Evolutionary conservation across 2,329 filamentous ascomycete species (phyloP), one percentile per base, ranked within the genome.

Genomic region (Xylaria arbuscula): DNA sequence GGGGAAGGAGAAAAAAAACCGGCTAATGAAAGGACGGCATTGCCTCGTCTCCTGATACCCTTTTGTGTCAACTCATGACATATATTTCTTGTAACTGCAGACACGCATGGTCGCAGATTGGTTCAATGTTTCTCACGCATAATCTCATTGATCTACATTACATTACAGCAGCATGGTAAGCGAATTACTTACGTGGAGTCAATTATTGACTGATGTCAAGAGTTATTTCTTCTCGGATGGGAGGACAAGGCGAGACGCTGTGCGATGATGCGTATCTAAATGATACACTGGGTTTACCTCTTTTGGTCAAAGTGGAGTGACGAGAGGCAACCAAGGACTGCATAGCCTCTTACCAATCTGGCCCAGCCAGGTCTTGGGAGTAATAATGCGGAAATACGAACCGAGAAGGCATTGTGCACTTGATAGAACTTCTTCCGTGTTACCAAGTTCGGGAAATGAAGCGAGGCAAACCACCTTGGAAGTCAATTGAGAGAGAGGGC

Each of bases 231-330:
- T 15, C 10, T 45, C 19, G n/a, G 32, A 9, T 17, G 22, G 24
- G 13, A 24, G 19, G 36, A 28, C 54, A 32, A 36, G 38, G 38
- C 22, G 55, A 47, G 15, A 57, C 55, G 22, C 38, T 32, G 38
- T 57, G 38, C 38, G 38, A 57, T 57, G 54, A 57, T 55, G 40
- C 40, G 4, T 45, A n/a, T 42, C 13, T 17, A n/a, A 17, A n/a
- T 55, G 19, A 22, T 24, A 10, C 19, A 34, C 19, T 53, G 45
- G 36, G 36, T 56, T 56, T 4, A 32, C 48, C 17, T 36, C 36
- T 56, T 42, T 24, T 11, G 13, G 17, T 40, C 6, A 11, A 24
- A 7, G 32, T 22, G 32, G 11, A 36, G 8, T 32, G n/a, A 38
- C 13, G 32, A n/a, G 51, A 38, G 32, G n/a, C 6, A 55, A 38